Conservation (phyloP, 345 rosid species). For the Odontarrhena argentea region DNA sequence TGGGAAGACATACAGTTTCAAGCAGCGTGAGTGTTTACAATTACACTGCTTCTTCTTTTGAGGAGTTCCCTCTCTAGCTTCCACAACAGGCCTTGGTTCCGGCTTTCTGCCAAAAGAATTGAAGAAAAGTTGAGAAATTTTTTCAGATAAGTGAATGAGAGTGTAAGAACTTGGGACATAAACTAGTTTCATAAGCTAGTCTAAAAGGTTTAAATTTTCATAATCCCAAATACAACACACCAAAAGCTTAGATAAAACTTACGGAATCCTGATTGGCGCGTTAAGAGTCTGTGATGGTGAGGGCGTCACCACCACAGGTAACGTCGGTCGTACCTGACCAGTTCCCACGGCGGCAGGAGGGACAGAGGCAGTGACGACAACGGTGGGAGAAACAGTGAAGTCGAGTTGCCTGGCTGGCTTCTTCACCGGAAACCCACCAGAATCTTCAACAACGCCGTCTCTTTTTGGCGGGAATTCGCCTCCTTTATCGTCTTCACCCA, state of each 20-base stretch:
- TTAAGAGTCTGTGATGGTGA: slow-evolving; percentile 42
- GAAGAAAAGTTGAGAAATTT: neutral
- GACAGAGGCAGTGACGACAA: neutral
- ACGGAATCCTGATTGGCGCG: slow-evolving; percentile 59
- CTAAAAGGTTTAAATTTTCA: neutral
- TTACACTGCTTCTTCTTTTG: slow-evolving; percentile 96
- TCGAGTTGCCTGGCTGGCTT: slow-evolving; percentile 92
- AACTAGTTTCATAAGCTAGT: slow-evolving; percentile 15
- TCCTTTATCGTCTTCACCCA: slow-evolving; percentile 72
- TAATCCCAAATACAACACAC: neutral
- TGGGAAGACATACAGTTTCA: slow-evolving; percentile 74
- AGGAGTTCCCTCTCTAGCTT: slow-evolving; percentile 85
- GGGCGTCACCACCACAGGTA: slow-evolving; percentile 39
- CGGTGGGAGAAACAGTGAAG: slow-evolving; percentile 54
- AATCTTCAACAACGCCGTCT: slow-evolving; percentile 46
- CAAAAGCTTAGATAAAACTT: slow-evolving; percentile 43
- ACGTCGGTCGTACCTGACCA: slow-evolving; percentile 40
- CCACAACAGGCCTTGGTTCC: slow-evolving; percentile 83
- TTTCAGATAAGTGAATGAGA: slow-evolving; percentile 8
- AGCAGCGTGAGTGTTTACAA: slow-evolving; percentile 96
- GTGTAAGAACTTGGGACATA: neutral
- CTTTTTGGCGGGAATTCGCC: slow-evolving; percentile 74
- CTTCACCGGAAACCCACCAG: slow-evolving; percentile 54
- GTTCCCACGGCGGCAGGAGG: slow-evolving; percentile 29
- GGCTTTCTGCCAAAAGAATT: slow-evolving; percentile 55